Base-by-base conservation (phyloP, 2,329 filamentous ascomycete genomes). In the Beauveria rudraprayagi region DNA sequence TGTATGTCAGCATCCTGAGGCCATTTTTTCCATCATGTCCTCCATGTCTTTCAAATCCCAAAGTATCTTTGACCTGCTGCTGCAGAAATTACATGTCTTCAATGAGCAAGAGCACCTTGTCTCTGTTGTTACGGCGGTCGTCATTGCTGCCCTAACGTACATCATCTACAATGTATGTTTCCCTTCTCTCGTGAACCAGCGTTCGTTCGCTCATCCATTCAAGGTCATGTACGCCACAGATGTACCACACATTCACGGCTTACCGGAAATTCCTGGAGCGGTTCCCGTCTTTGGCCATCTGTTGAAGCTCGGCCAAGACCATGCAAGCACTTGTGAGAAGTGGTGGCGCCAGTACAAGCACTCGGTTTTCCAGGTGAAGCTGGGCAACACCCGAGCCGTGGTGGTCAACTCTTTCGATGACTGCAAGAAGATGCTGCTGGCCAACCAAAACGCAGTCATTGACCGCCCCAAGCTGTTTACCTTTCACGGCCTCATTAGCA, bases 381-480 rank as follows among this genome's bases (percentile, higher is more conserved):
- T 83, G 1, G 80, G 80, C 11, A 82, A 82, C 64, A 82, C 76
- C 0, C 70, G 80, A 17, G 79, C 79, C 0, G 79, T 82, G 0
- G 78, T 82, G 0, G 73, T 82, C 48, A 83, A 80, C 67, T 80
- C 77, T 1, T 83, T 82, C 59, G 76, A 77, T 1, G 80, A 80
- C 65, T 79, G 77, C 68, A 78, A 76, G 65, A 77, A 77, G 52
- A 80, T 82, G 68, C 71, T 82, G 1, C 69, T 82, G 4, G 75
- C 73, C 2, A 73, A 81, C 61, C 77, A 80, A 61, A 77, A 77
- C 24, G 79, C 80, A 3, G 68, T 81, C 8, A 80, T 82, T 43
- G 77, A 80, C 64, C 72, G 78, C 0, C 79, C 78, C 0, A 81
- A 73, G 37, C 70, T 82, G 1, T 81, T 80, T 64, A 82, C 80